A percentile compares a stretch with the other conserved stretches of the same genome.
Evolutionary conservation across 169 alveolate species (phyloP).

Genomic region (Plasmodium chabaudi): DNA sequence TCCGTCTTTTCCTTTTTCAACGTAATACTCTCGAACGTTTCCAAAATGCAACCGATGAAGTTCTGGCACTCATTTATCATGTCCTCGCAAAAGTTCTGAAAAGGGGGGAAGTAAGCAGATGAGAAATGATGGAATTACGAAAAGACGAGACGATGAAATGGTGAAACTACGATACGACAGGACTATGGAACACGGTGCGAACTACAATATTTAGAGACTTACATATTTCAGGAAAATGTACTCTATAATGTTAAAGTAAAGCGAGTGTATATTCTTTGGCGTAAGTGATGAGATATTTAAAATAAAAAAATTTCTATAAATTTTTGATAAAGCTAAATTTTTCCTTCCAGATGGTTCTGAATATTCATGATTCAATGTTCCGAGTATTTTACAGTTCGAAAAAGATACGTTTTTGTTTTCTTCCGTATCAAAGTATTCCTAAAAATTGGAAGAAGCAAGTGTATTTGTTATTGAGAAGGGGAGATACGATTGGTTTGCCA

Average conservation of each 20-base stretch:
- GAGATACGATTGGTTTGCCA: neutral
- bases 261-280: constrained; percentile 1
- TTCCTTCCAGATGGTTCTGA: neutral
- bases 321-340: neutral
- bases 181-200: neutral
- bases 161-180: too few relatives aligned
- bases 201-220: neutral
- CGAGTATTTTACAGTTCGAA: constrained; percentile 2
- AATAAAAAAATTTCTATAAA: constrained; percentile 14
- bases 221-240: constrained; percentile 62
- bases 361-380: constrained; percentile 27
- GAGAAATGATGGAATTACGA: too few relatives aligned
- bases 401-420: neutral
- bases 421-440: constrained; percentile 44
- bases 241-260: constrained; percentile 45
- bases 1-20: neutral
- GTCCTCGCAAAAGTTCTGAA: constrained; percentile 59
- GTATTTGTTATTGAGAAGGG: neutral
- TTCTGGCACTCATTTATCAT: constrained; percentile 46
- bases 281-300: constrained; percentile 10
- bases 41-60: constrained; percentile 24
- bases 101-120: neutral
- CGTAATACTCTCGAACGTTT: constrained; percentile 13
- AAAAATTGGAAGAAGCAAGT: neutral
- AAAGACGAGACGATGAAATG: too few relatives aligned